Conservation (phyloP, 2,329 filamentous ascomycete genomes). For the Setomelanomma holmii region DNA sequence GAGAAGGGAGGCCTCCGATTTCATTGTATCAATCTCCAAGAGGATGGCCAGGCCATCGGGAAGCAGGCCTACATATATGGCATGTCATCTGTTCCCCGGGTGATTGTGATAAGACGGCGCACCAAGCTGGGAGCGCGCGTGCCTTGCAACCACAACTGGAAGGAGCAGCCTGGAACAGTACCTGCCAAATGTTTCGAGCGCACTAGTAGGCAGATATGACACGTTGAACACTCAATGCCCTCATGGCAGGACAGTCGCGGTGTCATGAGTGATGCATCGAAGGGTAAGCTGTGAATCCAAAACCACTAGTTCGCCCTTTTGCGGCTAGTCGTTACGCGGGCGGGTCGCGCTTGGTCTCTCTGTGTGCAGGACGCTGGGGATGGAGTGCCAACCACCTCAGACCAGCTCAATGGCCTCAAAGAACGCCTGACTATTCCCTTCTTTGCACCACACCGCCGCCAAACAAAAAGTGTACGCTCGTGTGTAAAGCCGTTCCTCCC, state of each 20-base stretch:
- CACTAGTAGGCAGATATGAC: background rate
- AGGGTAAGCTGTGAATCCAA: no score
- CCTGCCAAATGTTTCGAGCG: background rate
- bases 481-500: background rate
- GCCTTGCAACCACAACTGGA: background rate
- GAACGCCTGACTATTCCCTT: background rate
- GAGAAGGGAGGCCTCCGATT: background rate
- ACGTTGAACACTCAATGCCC: no score
- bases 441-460: background rate
- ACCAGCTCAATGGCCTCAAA: slow-evolving; percentile 26
- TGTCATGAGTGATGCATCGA: no score
- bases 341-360: slow-evolving; percentile 24
- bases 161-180: background rate
- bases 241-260: no score
- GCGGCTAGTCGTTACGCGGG: slow-evolving; percentile 29
- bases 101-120: background rate
- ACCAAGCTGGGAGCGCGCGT: background rate
- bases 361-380: slow-evolving; percentile 21
- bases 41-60: background rate
- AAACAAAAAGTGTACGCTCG: background rate
- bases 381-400: slow-evolving; percentile 16
- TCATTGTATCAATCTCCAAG: no score
- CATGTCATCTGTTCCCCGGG: slow-evolving; percentile 4
- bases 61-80: background rate
- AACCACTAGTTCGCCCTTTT: slow-evolving; percentile 22